Base-by-base conservation (phyloP, 192 early-diverging fungal genomes). In the Backusella sp. region DNA sequence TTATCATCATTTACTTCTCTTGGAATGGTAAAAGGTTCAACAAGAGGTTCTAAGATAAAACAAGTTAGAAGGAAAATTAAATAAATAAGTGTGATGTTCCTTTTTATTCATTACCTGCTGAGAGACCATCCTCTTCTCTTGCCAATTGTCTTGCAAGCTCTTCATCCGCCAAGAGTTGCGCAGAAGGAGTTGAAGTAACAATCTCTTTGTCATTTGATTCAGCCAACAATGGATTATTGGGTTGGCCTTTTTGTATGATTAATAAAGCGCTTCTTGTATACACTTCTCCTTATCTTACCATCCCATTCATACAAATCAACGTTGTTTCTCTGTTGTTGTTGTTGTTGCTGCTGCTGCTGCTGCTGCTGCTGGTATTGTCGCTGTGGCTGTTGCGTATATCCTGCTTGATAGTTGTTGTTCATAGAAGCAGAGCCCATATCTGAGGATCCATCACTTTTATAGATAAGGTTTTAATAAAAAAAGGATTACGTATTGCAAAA, bases 81-180 rank as follows among this genome's bases (percentile, higher is more conserved):
- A 32, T 28, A n/a, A 19, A 19, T n/a, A 26, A 26, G 30, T 23
- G 5, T 4, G n/a, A 0, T 19, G 8, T 5, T 7, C 7, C 21
- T 1, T 26, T 12, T 28, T 62, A 23, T 12, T 14, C 8, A 14
- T 5, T 28, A 28, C 56, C 26, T 28, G 19, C n/a, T 11, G 53
- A 8, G 8, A 1, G 7, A 6, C 11, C 23, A 8, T 69, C 52
- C 26, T 73, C 77, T 69, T 73, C 71, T 69, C 36, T 42, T 11
- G 87, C 87, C 69, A 88, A 62, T n/a, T 76, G 80, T 42, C 85
- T 82, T 52, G 87, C 87, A 74, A 84, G 81, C 70, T 88, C 87
- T 52, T 88, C 87, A 49, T 88, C 87, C 15, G 80, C 76, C 26
- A 72, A 66, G 52, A 88, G 37, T 59, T 88, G 87, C 4, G 86